Evolutionary conservation across 768 basidiomycete genomes (phyloP).

Genomic region (Naganishia friedmannii): DNA sequence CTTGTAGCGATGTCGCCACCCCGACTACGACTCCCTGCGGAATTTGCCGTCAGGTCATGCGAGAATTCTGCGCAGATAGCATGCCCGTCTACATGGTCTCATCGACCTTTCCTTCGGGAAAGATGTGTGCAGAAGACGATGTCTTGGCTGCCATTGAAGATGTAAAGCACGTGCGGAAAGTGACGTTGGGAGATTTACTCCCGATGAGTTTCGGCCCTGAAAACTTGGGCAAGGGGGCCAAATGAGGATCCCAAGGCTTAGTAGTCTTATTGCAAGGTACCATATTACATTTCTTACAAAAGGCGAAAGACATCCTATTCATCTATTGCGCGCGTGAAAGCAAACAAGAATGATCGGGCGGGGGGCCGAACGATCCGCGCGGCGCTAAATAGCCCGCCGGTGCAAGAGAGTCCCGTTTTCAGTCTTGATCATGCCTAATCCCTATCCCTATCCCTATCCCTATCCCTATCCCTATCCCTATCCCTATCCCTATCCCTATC

Average conservation of each 20-base stretch:
- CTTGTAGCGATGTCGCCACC: slow-evolving; percentile 64
- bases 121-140: slow-evolving; percentile 45
- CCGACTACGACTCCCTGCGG: slow-evolving; percentile 78
- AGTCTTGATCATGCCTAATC: no score
- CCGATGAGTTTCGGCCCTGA: slow-evolving; percentile 88
- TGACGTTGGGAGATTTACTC: slow-evolving; percentile 69
- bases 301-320: no score
- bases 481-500: no score
- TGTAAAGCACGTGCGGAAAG: slow-evolving; percentile 56
- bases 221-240: slow-evolving; percentile 6
- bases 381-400: no score
- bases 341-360: no score
- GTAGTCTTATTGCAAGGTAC: no score
- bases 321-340: no score
- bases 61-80: slow-evolving; percentile 52
- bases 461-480: no score
- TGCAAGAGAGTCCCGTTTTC: no score
- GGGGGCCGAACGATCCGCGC: no score
- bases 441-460: no score
- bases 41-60: slow-evolving; percentile 77
- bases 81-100: slow-evolving; percentile 54
- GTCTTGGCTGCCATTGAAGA: slow-evolving; percentile 61
- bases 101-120: slow-evolving; percentile 36
- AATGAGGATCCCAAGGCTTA: neutral
- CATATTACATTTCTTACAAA: no score